Evolutionary conservation across 2,329 filamentous ascomycete species (phyloP), one percentile per base, ranked within the genome.

Genomic region (Cercospora sp.): DNA sequence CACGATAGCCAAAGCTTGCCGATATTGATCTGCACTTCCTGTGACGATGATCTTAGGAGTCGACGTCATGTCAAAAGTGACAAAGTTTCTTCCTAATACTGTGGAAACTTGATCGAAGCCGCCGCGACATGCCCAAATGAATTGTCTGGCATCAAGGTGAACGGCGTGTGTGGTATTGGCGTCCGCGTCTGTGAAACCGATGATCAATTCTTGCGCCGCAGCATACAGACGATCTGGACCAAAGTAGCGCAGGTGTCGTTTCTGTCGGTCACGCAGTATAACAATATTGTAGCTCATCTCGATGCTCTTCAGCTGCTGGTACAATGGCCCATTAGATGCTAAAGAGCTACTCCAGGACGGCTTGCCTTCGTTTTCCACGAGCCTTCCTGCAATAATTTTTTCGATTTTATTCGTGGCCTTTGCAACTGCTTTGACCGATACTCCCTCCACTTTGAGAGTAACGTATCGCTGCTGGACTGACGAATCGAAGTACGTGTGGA

Each of bases 401-500:
- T 59, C 51, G n/a, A 67, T 63, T 12, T 16, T 24, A 55, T 63
- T 67, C 28, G 60, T 37, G 18, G 59, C 65, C 37, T 21, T 26
- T 28, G 49, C 60, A 30, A 67, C 65, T 26, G 37, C 49, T 12
- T 24, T 57, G 5, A 40, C 12, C 12, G 5, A 26, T 45, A 24
- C n/a, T 26, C 65, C 61, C 37, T 67, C 60, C 13, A 67, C 21
- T 59, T 57, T 67, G 4, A 67, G 32, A n/a, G 51, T 59, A 53
- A 45, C 59, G 60, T 63, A 67, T 16, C 45, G 60, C 28, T 59
- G 24, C 45, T 51, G 45, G 13, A 21, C 26, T 21, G 30, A 37
- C 18, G 45, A 13, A 32, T 67, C 58, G 24, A 30, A 16, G 59
- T 40, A 63, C 9, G 43, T 51, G 5, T 28, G 34, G 60, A 61